A percentile compares a stretch with the other conserved stretches of the same genome.
Conservation (phyloP, 2,329 filamentous ascomycete genomes). For the Anthostomella pinea region DNA sequence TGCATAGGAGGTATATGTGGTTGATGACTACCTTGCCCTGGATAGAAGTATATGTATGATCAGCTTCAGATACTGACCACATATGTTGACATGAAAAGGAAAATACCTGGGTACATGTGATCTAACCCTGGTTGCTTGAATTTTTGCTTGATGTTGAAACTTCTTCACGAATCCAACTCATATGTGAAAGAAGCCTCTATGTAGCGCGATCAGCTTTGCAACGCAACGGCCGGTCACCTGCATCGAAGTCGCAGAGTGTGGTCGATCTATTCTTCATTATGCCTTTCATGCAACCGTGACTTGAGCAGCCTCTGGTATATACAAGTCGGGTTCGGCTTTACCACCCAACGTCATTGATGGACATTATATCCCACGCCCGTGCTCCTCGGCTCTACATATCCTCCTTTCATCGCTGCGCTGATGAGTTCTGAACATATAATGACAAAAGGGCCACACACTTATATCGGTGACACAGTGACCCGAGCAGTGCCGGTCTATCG, state of each 20-base stretch:
- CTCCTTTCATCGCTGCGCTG: constrained; percentile 16
- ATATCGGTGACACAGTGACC: constrained; percentile 19
- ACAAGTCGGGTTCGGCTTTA: constrained; percentile 22
- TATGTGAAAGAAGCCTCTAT: too few species aligned
- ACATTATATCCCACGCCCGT: constrained; percentile 16
- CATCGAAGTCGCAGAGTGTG: constrained; percentile 3
- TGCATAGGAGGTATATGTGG: too few species aligned
- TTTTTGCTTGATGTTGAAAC: too few species aligned
- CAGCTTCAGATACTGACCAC: too few species aligned
- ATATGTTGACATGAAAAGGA: too few species aligned
- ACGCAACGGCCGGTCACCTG: constrained; percentile 7
- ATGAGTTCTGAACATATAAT: constrained; percentile 21
- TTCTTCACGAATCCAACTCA: too few species aligned
- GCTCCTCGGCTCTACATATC: constrained; percentile 19
- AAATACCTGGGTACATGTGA: background rate
- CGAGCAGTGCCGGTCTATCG: constrained; percentile 25
- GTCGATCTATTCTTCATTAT: constrained; percentile 25
- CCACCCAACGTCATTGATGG: constrained; percentile 21
- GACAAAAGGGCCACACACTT: constrained; percentile 16
- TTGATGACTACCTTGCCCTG: too few species aligned
- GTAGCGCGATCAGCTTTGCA: too few species aligned
- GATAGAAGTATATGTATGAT: too few species aligned
- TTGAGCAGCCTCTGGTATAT: constrained; percentile 26
- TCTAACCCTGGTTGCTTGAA: background rate
- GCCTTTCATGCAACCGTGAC: constrained; percentile 16